These are phyloP conservation scores for Cenococcum geophilum DNA, from an alignment of 495 filamentous ascomycete species.

Conservation along the genomic window DNA sequence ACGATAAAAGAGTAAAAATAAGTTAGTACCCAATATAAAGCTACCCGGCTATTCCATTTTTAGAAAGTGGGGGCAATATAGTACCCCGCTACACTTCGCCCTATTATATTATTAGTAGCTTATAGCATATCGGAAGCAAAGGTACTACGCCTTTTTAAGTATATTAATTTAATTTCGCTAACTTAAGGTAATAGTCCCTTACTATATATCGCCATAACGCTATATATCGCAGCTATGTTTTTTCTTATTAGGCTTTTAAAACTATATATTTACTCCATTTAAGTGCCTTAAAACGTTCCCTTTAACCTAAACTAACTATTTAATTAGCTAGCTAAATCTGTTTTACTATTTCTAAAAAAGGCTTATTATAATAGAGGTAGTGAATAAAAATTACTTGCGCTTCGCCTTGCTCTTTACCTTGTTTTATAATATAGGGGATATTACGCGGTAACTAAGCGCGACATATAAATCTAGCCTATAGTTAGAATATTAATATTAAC, in stretches of 20 bases:
- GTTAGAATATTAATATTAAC: not conserved
- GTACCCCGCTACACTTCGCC: no score
- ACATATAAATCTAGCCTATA: not conserved
- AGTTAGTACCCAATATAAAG: no score
- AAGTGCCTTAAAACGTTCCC: not conserved
- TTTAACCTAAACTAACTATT: not conserved
- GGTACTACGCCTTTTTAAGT: no score
- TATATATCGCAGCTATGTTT: not conserved
- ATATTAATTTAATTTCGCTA: no score
- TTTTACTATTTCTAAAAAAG: not conserved
- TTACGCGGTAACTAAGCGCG: not conserved
- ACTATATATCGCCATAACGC: not conserved
- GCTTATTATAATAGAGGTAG: not conserved
- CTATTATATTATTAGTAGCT: no score
- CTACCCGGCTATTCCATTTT: no score
- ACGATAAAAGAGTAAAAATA: no score
- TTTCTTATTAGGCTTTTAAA: not conserved
- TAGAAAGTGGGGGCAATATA: no score
- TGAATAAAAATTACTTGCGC: not conserved
- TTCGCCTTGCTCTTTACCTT: not conserved
- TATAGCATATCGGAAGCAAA: no score
- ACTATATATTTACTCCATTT: not conserved
- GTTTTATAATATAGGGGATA: not conserved
- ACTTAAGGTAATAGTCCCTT: no score
- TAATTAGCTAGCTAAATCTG: not conserved